Conservation (phyloP, 1,139 yeast species). For the Candida smagusa region DNA sequence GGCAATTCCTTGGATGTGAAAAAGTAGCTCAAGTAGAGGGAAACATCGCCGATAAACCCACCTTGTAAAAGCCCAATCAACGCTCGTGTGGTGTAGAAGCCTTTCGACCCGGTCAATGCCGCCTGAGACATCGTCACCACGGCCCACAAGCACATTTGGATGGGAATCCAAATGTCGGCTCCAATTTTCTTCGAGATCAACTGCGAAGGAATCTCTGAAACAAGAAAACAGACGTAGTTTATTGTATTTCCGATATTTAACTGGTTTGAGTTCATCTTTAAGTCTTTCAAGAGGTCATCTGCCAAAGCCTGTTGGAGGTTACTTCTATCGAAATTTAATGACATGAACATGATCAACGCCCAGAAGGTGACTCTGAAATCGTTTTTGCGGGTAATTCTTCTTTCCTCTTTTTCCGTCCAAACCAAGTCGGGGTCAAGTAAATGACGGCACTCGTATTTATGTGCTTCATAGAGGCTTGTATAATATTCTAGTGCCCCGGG, state of each 20-base stretch:
- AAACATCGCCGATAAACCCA: constrained; percentile 55
- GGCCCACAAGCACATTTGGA: constrained; percentile 25
- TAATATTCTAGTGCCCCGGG: constrained; percentile 26
- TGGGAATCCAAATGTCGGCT: constrained; percentile 30
- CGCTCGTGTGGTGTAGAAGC: constrained; percentile 41
- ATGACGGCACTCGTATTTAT: constrained; percentile 30
- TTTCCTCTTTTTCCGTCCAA: constrained; percentile 36
- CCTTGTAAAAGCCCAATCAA: constrained; percentile 51
- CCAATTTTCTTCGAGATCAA: constrained; percentile 30
- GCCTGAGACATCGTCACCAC: constrained; percentile 23
- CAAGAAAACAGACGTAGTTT: constrained; percentile 26
- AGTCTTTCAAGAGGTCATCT: constrained; percentile 25
- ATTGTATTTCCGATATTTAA: constrained; percentile 29
- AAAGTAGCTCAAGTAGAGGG: constrained; percentile 54
- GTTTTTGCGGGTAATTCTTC: constrained; percentile 21
- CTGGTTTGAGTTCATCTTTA: constrained; percentile 25
- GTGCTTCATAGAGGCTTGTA: constrained; percentile 23
- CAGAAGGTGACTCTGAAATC: constrained; percentile 30
- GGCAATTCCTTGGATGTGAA: constrained; percentile 51
- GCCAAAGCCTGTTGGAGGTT: constrained; percentile 28
- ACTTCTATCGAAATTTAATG: constrained; percentile 29
- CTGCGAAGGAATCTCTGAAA: constrained; percentile 32
- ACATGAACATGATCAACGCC: constrained; percentile 27
- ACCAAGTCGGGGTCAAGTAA: constrained; percentile 32
- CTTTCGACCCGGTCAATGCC: constrained; percentile 14